A percentile compares a stretch with the other conserved stretches of the same genome.
These are phyloP conservation scores for Metschnikowia similis DNA, from an alignment of 805 yeast genomes.

Conservation along the genomic window DNA sequence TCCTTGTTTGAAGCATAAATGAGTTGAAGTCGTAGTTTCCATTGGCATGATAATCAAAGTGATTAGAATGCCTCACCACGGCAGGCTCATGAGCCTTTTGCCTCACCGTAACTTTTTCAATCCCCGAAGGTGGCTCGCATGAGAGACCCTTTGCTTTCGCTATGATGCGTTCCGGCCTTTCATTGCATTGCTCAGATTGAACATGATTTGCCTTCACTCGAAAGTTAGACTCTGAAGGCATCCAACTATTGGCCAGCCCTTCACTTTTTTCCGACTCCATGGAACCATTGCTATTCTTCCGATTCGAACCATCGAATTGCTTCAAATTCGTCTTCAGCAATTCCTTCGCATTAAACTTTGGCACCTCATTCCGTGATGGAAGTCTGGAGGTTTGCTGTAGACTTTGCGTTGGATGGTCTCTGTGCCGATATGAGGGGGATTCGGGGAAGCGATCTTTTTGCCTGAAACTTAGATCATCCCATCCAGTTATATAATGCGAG, in stretches of 20 bases:
- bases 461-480: slow-evolving; percentile 8
- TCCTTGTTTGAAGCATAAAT: slow-evolving; percentile 26
- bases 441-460: neutral
- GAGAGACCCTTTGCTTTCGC: neutral
- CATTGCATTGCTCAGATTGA: neutral
- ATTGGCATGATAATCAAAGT: slow-evolving; percentile 31
- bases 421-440: neutral
- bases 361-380: neutral
- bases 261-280: slow-evolving; percentile 13
- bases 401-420: neutral
- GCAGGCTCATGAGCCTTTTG: neutral
- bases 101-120: neutral
- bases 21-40: slow-evolving; percentile 36
- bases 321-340: slow-evolving; percentile 1
- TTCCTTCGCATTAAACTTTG: neutral
- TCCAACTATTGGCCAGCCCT: slow-evolving; percentile 15
- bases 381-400: neutral
- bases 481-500: slow-evolving; percentile 30
- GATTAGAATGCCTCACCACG: slow-evolving; percentile 10
- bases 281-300: slow-evolving; percentile 7
- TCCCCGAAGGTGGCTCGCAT: neutral
- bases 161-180: neutral
- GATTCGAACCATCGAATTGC: neutral
- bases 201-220: slow-evolving; percentile 6
- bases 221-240: slow-evolving; percentile 16